These are phyloP conservation scores for Pugionium cornutum DNA, from an alignment of 345 rosid genomes.

Conservation along the genomic window DNA sequence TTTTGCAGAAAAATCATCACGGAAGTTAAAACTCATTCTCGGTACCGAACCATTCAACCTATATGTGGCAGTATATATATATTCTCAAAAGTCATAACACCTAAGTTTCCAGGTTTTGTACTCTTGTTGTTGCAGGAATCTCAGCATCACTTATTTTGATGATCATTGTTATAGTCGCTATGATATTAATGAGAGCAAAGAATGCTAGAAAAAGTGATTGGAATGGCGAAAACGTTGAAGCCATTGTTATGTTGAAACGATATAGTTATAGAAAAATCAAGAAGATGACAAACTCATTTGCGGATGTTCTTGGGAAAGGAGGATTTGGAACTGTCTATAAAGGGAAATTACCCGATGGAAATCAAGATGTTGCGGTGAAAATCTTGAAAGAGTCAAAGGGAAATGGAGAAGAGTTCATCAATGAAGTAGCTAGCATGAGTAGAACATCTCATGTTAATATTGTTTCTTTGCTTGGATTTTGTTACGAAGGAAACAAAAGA, in stretches of 20 bases:
- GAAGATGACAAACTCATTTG: constrained; percentile 39
- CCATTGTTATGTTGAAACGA: constrained; percentile 16
- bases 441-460: constrained; percentile 54
- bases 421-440: constrained; percentile 55
- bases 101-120: background rate
- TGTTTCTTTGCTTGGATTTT: constrained; percentile 44
- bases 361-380: constrained; percentile 36
- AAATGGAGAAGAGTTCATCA: constrained; percentile 48
- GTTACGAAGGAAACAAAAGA: constrained; percentile 38
- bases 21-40: constrained; percentile 6
- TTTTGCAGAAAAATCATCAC: constrained; percentile 3
- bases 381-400: constrained; percentile 26
- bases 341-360: constrained; percentile 26
- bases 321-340: constrained; percentile 32
- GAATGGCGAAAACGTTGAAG: background rate
- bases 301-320: constrained; percentile 36
- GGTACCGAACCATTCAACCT: constrained; percentile 1
- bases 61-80: background rate
- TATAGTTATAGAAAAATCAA: constrained; percentile 34
- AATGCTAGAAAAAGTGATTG: background rate
- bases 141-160: background rate
- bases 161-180: background rate
- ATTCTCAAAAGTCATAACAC: too few relatives aligned
- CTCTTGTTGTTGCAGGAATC: background rate
- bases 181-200: background rate